These are phyloP conservation scores for Gracilaria vermiculophylla DNA, from an alignment of 23 red algal species.

Conservation along the genomic window DNA sequence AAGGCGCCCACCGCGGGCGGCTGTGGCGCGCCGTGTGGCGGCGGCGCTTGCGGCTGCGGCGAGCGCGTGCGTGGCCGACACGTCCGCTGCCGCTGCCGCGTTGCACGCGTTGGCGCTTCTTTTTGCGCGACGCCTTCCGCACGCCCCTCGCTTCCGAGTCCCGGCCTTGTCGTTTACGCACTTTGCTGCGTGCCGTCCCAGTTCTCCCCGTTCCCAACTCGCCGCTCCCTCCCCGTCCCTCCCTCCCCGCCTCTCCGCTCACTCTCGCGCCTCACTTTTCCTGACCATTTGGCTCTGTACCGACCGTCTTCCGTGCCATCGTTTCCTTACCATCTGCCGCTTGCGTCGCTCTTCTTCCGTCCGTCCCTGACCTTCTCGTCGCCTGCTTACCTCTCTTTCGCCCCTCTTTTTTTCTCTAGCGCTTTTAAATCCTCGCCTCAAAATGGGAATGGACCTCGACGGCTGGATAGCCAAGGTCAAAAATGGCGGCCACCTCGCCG, in stretches of 20 bases:
- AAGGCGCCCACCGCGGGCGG: background rate
- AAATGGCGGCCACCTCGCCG: constrained; percentile 77
- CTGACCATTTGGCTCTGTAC: too few species aligned
- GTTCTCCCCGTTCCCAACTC: too few species aligned
- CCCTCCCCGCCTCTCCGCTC: background rate
- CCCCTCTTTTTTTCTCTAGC: too few species aligned
- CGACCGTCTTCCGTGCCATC: too few species aligned
- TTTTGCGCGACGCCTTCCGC: too few species aligned
- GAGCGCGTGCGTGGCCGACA: background rate
- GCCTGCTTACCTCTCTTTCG: background rate
- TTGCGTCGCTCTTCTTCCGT: background rate
- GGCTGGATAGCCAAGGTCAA: constrained; percentile 91
- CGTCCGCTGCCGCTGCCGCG: background rate
- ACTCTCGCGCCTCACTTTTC: too few species aligned
- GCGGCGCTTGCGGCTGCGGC: background rate
- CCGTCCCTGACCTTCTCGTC: background rate
- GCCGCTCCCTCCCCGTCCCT: background rate
- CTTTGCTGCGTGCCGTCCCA: background rate
- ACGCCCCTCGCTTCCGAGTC: too few species aligned
- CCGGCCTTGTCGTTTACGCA: too few species aligned
- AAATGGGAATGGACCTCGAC: constrained; percentile 93
- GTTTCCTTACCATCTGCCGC: too few species aligned
- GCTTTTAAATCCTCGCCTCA: too few species aligned
- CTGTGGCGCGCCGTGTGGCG: background rate
- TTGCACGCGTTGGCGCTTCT: constrained; percentile 9